Conservation (phyloP, 1,139 yeast genomes). For the Nakaseomyces glabratus region DNA sequence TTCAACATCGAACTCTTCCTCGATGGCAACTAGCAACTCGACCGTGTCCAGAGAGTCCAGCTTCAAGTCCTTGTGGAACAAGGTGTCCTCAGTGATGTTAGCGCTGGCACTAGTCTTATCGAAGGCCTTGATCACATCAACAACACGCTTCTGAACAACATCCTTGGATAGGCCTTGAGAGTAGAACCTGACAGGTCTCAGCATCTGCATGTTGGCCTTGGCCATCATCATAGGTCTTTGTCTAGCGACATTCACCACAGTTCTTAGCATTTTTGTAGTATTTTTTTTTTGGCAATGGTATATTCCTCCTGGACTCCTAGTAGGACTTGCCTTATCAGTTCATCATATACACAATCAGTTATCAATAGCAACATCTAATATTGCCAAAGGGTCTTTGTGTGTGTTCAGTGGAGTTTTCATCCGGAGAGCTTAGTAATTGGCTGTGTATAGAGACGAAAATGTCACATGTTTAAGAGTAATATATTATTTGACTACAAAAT, state of each 20-base stretch:
- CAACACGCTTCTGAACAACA: slow-evolving; percentile 6
- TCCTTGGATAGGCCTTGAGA: slow-evolving; percentile 6
- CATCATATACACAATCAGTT: too few relatives aligned
- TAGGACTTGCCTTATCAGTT: too few relatives aligned
- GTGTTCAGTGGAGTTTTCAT: too few relatives aligned
- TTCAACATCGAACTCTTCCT: slow-evolving; percentile 63
- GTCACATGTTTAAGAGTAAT: too few relatives aligned
- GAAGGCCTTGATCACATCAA: slow-evolving; percentile 28
- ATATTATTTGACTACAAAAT: too few relatives aligned
- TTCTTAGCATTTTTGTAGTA: slow-evolving; percentile 4
- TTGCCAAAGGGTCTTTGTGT: too few relatives aligned
- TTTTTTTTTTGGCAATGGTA: neutral
- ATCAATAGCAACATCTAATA: too few relatives aligned
- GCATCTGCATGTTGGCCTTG: neutral
- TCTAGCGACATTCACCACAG: slow-evolving; percentile 1
- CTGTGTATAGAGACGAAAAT: too few relatives aligned
- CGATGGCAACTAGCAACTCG: slow-evolving; percentile 63
- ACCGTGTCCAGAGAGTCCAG: slow-evolving; percentile 64
- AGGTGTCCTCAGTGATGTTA: slow-evolving; percentile 27
- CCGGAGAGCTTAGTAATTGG: too few relatives aligned
- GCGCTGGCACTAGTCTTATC: slow-evolving; percentile 24
- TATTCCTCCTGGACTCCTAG: neutral
- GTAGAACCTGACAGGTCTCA: slow-evolving; percentile 5
- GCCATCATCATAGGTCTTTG: slow-evolving; percentile 6
- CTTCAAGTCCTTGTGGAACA: slow-evolving; percentile 44